These are phyloP conservation scores for Petunia secreta DNA, from an alignment of 257 asterid species.

Conservation along the genomic window DNA sequence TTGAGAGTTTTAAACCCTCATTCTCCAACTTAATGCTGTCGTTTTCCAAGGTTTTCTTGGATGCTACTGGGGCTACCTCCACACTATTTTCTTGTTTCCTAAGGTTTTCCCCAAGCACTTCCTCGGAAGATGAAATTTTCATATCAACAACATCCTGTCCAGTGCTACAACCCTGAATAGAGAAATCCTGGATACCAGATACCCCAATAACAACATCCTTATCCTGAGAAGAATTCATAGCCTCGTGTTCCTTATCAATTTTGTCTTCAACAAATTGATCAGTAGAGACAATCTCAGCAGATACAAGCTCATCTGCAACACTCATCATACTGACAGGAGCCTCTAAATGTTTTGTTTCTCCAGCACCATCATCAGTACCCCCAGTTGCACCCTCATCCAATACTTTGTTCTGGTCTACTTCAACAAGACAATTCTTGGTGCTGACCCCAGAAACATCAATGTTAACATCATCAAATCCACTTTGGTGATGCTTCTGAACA, in stretches of 20 bases:
- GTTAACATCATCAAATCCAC: conserved; percentile 2
- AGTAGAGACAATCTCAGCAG: neutral
- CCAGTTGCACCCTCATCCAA: conserved; percentile 12
- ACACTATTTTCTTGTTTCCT: conserved; percentile 17
- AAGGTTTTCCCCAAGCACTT: conserved; percentile 9
- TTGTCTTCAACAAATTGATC: neutral
- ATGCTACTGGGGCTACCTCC: conserved; percentile 17
- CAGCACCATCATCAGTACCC: neutral
- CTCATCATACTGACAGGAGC: neutral
- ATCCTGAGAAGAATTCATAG: conserved; percentile 4
- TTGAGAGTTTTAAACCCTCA: conserved; percentile 32
- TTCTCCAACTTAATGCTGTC: conserved; percentile 25
- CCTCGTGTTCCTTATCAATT: conserved; percentile 12
- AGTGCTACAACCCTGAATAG: conserved; percentile 12
- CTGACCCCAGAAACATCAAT: neutral
- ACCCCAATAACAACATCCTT: conserved; percentile 6
- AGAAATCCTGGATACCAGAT: neutral
- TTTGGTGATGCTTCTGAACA: conserved; percentile 22
- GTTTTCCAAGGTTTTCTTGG: conserved; percentile 24
- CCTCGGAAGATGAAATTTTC: neutral
- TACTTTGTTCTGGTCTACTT: neutral
- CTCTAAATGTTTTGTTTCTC: conserved; percentile 22
- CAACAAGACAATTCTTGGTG: conserved; percentile 12
- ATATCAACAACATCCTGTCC: conserved; percentile 8
- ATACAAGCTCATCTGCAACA: neutral